phyloP scores from a whole-genome alignment of 2,329 filamentous ascomycete genomes.

The Fusarium torulosum region DNA sequence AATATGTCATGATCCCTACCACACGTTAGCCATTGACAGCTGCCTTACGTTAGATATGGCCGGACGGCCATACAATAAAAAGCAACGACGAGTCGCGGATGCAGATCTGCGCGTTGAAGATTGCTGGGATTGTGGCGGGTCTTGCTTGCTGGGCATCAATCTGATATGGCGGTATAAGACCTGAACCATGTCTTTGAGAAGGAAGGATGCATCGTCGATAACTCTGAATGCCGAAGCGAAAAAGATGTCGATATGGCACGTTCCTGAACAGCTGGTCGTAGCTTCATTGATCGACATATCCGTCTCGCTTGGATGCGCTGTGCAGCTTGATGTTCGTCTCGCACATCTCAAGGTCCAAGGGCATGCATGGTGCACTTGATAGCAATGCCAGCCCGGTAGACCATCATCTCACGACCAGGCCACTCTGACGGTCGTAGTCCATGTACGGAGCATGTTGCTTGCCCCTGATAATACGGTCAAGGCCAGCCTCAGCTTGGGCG shows the following conservation, averaged over 20 bases:
- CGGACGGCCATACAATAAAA: conserved; percentile 15
- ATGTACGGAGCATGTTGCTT: conserved; percentile 4
- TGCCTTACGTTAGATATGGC: conserved; percentile 15
- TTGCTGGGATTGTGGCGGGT: conserved; percentile 25
- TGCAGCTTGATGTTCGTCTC: conserved; percentile 17
- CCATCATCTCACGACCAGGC: conserved; percentile 27
- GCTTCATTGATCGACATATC: conserved; percentile 40
- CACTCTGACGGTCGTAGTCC: conserved; percentile 12
- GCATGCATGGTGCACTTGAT: conserved; percentile 26
- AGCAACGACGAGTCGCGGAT: conserved; percentile 18
- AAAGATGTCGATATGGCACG: conserved; percentile 21
- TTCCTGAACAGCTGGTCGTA: conserved; percentile 39
- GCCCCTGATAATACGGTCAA: conserved; percentile 25
- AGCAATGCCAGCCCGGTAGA: conserved; percentile 20
- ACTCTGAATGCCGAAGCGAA: background rate
- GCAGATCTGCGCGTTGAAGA: conserved; percentile 29
- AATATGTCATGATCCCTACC: conserved; percentile 27
- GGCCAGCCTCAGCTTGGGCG: conserved; percentile 36
- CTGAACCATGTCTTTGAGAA: background rate
- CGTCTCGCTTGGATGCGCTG: conserved; percentile 32
- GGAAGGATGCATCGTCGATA: background rate
- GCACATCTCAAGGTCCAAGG: background rate
- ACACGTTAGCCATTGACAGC: conserved; percentile 9
- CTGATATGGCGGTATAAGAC: conserved; percentile 17
- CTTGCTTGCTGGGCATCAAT: conserved; percentile 11